These are phyloP conservation scores for Pichia eremophila DNA, from an alignment of 805 yeast species.

Conservation along the genomic window DNA sequence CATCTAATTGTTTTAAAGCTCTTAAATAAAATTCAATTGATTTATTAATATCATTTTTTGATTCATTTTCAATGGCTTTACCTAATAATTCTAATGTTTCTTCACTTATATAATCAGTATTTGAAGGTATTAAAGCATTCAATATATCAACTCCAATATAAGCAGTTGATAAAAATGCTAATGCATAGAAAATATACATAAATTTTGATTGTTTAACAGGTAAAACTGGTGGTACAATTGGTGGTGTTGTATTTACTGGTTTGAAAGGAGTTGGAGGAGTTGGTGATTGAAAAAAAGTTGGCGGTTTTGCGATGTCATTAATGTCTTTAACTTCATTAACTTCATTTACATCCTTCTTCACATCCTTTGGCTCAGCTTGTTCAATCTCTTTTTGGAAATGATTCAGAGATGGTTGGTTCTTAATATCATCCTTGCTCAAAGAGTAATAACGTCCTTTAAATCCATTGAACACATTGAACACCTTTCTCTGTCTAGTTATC, in stretches of 20 bases:
- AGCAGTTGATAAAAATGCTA: background rate
- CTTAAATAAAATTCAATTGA: conserved; percentile 66
- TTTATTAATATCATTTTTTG: conserved; percentile 39
- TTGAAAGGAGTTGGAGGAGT: background rate
- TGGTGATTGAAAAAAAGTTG: conserved; percentile 2
- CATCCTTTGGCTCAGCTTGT: background rate
- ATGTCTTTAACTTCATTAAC: background rate
- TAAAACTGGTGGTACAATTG: too few species aligned
- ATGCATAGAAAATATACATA: background rate
- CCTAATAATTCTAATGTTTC: conserved; percentile 8
- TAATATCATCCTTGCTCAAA: background rate
- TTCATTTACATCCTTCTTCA: background rate
- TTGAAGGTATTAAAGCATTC: background rate
- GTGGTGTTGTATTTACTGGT: too few species aligned
- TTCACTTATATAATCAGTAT: conserved; percentile 8
- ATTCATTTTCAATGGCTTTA: conserved; percentile 14
- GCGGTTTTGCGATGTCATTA: background rate
- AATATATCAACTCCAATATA: background rate
- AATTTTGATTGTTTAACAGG: background rate
- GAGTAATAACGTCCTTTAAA: background rate
- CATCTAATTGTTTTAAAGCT: conserved; percentile 56
- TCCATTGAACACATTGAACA: too few species aligned
- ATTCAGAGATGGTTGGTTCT: conserved; percentile 3
- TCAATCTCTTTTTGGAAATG: conserved; percentile 1
- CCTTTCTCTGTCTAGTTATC: too few species aligned